A percentile compares a stretch with the other conserved stretches of the same genome.
phyloP scores from a whole-genome alignment of 441 rosid species.

The Erodium chrysanthum region DNA sequence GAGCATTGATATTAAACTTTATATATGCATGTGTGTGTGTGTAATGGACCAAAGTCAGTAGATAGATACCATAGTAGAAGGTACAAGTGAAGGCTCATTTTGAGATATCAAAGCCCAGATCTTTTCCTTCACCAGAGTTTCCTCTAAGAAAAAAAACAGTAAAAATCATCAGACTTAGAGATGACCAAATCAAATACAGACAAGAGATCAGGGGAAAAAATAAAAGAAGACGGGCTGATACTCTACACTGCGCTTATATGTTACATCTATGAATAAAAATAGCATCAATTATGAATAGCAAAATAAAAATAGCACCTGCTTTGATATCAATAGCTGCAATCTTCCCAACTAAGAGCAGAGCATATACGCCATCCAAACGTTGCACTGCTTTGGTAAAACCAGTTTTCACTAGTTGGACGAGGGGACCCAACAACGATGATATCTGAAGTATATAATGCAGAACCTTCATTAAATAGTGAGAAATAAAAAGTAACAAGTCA shows the following conservation, averaged over 20 bases:
- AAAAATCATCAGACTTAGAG: neutral
- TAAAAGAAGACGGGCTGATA: slow-evolving; percentile 10
- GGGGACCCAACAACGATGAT: slow-evolving; percentile 71
- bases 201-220: slow-evolving; percentile 12
- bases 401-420: slow-evolving; percentile 81
- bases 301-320: slow-evolving; percentile 52
- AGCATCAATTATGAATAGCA: neutral
- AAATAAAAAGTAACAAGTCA: slow-evolving; percentile 10
- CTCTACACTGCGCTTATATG: slow-evolving; percentile 5
- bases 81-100: slow-evolving; percentile 80
- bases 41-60: slow-evolving; percentile 4
- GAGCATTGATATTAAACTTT: neutral
- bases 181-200: slow-evolving; percentile 13
- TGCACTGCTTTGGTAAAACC: slow-evolving; percentile 87
- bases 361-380: slow-evolving; percentile 92
- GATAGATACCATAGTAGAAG: slow-evolving; percentile 50
- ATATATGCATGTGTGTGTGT: neutral
- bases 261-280: neutral
- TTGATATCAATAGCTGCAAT: slow-evolving; percentile 78
- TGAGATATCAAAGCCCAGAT: slow-evolving; percentile 81
- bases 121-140: slow-evolving; percentile 76
- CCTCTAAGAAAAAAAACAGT: slow-evolving; percentile 46
- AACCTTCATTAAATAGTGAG: slow-evolving; percentile 15
- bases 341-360: slow-evolving; percentile 63
- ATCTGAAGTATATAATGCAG: slow-evolving; percentile 38